Evolutionary conservation across 495 filamentous ascomycete species (phyloP).

Genomic region (Corynascus novoguineensis): DNA sequence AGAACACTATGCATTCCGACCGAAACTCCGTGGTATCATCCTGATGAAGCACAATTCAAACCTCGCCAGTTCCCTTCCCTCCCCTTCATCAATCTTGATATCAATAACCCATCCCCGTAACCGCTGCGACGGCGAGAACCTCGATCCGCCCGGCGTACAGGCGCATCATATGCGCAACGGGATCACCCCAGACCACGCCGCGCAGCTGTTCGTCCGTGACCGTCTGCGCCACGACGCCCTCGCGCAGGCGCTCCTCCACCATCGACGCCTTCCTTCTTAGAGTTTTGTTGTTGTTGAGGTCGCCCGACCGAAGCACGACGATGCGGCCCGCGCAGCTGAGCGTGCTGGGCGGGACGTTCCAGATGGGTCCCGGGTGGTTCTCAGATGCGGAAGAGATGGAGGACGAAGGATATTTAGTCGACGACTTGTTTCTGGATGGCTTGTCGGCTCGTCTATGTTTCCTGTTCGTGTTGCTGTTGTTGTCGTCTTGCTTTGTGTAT

Average conservation of each 20-base stretch:
- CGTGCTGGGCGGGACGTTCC: constrained; percentile 56
- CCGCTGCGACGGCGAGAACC: constrained; percentile 58
- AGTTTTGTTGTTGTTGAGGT: constrained; percentile 28
- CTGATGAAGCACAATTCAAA: not conserved
- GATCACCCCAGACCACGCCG: constrained; percentile 70
- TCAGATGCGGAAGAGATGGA: constrained; percentile 14
- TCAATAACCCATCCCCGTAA: constrained; percentile 46
- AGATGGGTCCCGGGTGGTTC: constrained; percentile 35
- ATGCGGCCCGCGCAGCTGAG: constrained; percentile 63
- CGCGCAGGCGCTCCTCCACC: constrained; percentile 37
- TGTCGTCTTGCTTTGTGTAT: not conserved
- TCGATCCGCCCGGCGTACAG: constrained; percentile 66
- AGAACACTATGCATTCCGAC: no score
- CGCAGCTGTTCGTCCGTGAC: constrained; percentile 60
- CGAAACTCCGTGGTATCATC: not conserved
- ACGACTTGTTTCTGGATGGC: not conserved
- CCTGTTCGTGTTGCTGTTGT: not conserved
- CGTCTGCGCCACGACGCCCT: constrained; percentile 56
- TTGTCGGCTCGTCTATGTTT: constrained; percentile 16
- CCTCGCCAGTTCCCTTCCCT: not conserved
- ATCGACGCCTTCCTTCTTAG: constrained; percentile 24
- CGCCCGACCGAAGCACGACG: constrained; percentile 53
- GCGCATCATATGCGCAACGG: constrained; percentile 71
- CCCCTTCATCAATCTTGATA: not conserved
- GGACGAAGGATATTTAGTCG: not conserved